Base-by-base conservation (phyloP, 139 green algal species). In the Monoraphidium neglectum region DNA sequence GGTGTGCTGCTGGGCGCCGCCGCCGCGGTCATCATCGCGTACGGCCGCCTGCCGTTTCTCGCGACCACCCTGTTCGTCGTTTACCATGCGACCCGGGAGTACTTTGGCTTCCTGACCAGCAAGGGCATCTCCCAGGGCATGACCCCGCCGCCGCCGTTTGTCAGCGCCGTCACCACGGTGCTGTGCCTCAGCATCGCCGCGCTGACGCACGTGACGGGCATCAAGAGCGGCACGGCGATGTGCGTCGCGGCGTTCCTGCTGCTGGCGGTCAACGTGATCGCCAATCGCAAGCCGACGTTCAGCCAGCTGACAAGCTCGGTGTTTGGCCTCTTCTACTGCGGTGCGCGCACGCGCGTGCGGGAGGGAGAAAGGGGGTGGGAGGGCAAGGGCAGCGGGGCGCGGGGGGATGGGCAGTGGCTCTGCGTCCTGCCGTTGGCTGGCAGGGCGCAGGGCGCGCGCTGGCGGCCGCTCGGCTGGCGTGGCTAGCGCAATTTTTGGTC, bases 311-410 rank as follows among this genome's bases (percentile, higher is more conserved):
- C 94, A 1, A 93, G 88, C 2, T 88, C 89, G 4, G 71, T 97
- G 18, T 97, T 98, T 83, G 94, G 93, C 28, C 77, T 98, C 28
- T 93, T 98, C 37, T 98, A 98, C 84, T 98, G 94, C 73, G 93
- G 93, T 97, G 47, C 64, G 82, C 72, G 23, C n/a, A 5, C 28
- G 47, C 26, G 47, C 64, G 82, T 74, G 23, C 23, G 13, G 16
- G 47, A 24, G 26, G 40, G 38, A 12, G n/a, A 13, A 1, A n/a
- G 30, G n/a, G 63, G 40, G 54, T 66, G 32, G 53, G 49, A n/a
- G 24, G 66, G 28, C 23, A 26, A 18, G 30, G 33, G 32, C 23
- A 70, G 33, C 32, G 35, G 13, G 13, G 24, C 43, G 56, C 30
- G 13, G 23, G 3, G 35, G 33, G 26, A 30, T 59, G 36, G 35